Conservation (phyloP, 441 rosid species). For the Hura crepitans region DNA sequence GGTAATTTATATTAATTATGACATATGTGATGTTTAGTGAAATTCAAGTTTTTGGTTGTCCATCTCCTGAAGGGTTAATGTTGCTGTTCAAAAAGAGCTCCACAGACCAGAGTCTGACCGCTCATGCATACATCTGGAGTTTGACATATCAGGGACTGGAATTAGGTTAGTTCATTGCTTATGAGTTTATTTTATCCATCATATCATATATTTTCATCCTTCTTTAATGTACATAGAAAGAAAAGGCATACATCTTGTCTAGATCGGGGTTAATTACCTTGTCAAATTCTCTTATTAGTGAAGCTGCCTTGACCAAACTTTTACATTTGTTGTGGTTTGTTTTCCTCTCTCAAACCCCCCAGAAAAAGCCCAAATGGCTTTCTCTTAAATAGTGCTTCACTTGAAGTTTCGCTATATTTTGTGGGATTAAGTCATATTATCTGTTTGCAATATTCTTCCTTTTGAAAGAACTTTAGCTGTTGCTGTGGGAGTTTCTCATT, state of each 20-base stretch:
- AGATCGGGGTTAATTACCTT: not conserved
- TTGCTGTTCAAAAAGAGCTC: constrained; percentile 73
- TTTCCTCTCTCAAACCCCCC: not conserved
- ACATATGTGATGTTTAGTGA: constrained; percentile 23
- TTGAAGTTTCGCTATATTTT: not conserved
- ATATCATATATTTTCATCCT: not conserved
- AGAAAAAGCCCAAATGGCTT: not conserved
- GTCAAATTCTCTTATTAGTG: not conserved
- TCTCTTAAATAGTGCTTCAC: not conserved
- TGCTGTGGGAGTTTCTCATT: not conserved
- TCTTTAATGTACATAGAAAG: not conserved
- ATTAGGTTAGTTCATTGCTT: constrained; percentile 50
- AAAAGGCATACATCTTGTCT: not conserved
- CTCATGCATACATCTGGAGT: constrained; percentile 91
- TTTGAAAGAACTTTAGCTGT: not conserved
- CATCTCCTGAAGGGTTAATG: constrained; percentile 57
- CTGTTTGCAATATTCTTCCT: not conserved
- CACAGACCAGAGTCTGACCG: constrained; percentile 87
- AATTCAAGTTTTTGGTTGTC: not conserved
- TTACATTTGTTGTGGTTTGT: not conserved
- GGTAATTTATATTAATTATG: not conserved
- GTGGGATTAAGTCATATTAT: too few species aligned
- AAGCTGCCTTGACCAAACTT: not conserved
- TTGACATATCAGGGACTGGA: constrained; percentile 65
- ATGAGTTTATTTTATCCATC: not conserved